Conservation (phyloP, 2,329 filamentous ascomycete species). For the Venturia pyrina region DNA sequence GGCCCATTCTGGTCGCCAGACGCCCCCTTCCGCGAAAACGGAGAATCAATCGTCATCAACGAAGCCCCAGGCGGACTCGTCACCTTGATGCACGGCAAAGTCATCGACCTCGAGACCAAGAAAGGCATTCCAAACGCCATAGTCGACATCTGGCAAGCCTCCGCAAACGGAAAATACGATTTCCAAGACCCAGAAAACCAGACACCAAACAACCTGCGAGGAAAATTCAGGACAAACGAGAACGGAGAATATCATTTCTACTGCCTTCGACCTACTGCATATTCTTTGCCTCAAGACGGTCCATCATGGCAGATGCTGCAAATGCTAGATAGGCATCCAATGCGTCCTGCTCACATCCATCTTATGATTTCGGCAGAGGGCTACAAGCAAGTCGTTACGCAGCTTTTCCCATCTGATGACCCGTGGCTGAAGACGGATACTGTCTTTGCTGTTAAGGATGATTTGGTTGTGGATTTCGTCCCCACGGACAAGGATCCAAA, state of each 20-base stretch:
- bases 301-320: conserved; percentile 44
- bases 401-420: conserved; percentile 50
- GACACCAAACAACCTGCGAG: conserved; percentile 62
- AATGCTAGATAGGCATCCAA: conserved; percentile 47
- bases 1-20: conserved; percentile 71
- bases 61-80: conserved; percentile 45
- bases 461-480: conserved; percentile 48
- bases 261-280: conserved; percentile 65
- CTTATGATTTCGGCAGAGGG: conserved; percentile 44
- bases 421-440: conserved; percentile 48
- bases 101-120: conserved; percentile 55
- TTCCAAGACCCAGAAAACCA: conserved; percentile 66
- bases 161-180: conserved; percentile 66
- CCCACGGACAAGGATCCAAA: conserved; percentile 41
- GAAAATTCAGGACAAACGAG: conserved; percentile 62
- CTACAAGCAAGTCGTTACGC: conserved; percentile 47
- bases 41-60: conserved; percentile 57
- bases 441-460: conserved; percentile 53
- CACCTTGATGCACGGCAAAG: conserved; percentile 58
- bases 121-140: conserved; percentile 57
- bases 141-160: conserved; percentile 72
- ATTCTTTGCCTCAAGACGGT: conserved; percentile 58
- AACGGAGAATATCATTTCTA: conserved; percentile 65
- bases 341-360: conserved; percentile 53
- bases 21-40: conserved; percentile 60